Evolutionary conservation across 345 rosid species (phyloP).

Genomic region (Adansonia digitata): DNA sequence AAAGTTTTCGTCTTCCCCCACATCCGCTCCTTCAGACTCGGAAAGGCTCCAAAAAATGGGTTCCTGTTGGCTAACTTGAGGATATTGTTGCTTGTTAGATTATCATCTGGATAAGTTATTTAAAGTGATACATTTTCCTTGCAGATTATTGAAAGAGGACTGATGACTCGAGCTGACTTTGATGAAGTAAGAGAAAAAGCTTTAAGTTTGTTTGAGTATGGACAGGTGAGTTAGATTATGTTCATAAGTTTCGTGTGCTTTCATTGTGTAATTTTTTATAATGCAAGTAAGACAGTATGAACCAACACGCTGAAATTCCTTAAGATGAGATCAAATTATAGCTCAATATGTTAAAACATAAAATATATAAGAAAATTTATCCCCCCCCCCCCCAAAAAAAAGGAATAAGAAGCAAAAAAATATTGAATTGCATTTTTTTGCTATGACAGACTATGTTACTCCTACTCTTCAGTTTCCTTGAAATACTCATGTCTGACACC

Average conservation of each 20-base stretch:
- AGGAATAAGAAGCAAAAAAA: background rate
- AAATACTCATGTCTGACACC: too few species aligned
- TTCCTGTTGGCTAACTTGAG: constrained; percentile 5
- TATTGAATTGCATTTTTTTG: background rate
- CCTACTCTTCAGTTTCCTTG: too few species aligned
- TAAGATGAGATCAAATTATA: background rate
- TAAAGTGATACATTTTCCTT: constrained; percentile 19
- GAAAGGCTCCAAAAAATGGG: constrained; percentile 1
- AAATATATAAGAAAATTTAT: background rate
- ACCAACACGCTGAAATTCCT: background rate
- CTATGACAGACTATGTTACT: too few species aligned
- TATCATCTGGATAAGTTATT: constrained; percentile 5
- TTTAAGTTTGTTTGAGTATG: constrained; percentile 75
- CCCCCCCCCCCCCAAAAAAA: too few species aligned
- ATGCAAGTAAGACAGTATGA: background rate
- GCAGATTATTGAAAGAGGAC: constrained; percentile 69
- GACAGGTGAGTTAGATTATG: constrained; percentile 56
- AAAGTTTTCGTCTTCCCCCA: background rate
- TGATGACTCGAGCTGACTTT: constrained; percentile 83
- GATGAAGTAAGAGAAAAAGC: constrained; percentile 81
- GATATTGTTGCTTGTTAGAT: background rate
- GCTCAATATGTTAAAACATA: background rate
- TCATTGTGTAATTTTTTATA: background rate
- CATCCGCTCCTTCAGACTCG: background rate
- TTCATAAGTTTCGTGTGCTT: background rate